Evolutionary conservation across 2,329 filamentous ascomycete species (phyloP), one percentile per base, ranked within the genome.

Genomic region (Zymoseptoria brevis): DNA sequence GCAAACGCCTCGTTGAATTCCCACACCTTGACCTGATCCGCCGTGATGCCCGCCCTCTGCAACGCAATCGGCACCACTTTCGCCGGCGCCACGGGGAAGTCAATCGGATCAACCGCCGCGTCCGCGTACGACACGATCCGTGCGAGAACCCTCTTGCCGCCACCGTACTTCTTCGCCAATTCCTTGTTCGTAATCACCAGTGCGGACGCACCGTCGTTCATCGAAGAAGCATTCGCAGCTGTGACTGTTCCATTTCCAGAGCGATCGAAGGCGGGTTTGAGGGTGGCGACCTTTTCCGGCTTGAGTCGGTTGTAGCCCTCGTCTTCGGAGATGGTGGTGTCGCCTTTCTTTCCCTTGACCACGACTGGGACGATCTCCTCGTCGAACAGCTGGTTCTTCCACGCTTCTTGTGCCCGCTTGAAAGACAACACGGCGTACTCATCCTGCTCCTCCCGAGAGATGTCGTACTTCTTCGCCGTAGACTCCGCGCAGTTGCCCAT

Each of bases 1-100:
- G 94, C 93, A 72, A 99, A 99, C 0, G 94, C 94, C 77, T 99
- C 94, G 75, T 99, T 99, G 76, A 99, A 96, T 74, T 97, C 94
- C 93, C 94, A 97, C 21, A 96, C 79, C 4, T 93, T 87, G 52
- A 99, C 90, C 74, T 97, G 89, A 53, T 95, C 88, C 76, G 92
- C 90, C 64, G 85, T 90, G 66, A 99, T 92, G 9, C 93, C 92
- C 0, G 94, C 94, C 59, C 92, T 83, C 75, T 91, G 83, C 55
- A 99, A 81, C 9, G 92, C 92, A 68, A 96, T 85, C 2, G 93
- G 91, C 0, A 97, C 93, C 4, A 93, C 93, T 75, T 95, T 92
- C 48, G 94, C 83, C 0, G 94, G 94, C 1, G 94, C 94, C 51
- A 96, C 80, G 13, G 94, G 92, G 79, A 99, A 99, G 76, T 99